Evolutionary conservation across 352 stramenopile genomes (phyloP), one percentile per base, ranked within the genome.

Genomic region (Phytophthora uliginosa): DNA sequence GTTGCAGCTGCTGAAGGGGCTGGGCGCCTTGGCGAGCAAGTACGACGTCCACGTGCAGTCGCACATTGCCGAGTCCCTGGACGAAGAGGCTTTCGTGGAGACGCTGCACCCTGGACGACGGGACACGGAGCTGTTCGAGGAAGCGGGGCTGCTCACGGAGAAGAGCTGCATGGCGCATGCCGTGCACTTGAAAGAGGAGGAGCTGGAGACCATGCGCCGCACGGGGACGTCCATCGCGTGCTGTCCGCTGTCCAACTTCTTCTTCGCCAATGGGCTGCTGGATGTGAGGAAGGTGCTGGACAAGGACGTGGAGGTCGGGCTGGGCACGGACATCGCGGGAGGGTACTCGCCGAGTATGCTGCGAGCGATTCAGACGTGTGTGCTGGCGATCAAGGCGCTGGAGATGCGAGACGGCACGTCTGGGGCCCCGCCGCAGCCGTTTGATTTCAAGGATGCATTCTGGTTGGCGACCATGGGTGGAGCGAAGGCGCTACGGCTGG

Each of bases 241-340:
- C 66, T 98, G 95, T 77, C 92, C 95, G 20, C 77, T 97, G 31
- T 97, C 89, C 28, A 98, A 98, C 63, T 97, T 98, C 61, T 97
- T 88, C 68, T 95, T 98, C 53, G 85, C 85, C 4, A 85, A 92
- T 60, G 80, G 89, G 7, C 81, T 94, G 24, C 58, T 97, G 24
- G 72, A 91, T 47, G 66, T 93, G 52, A 70, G 60, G 31, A 91
- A 92, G 34, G 87, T 94, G 26, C 52, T 81, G 56, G 20, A 68
- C 1, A 84, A 85, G 26, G 31, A 48, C 1, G 71, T 91, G 5
- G 63, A 71, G 7, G 72, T 93, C 2, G 95, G 92, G 3, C 73
- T 98, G 10, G 95, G 95, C 13, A 98, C 95, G 36, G 94, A 98
- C 59, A 88, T 98, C 34, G 90, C 94, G 3, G 95, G 95, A 15